Evolutionary conservation across 129 eudicot genomes (phyloP), one percentile per base, ranked within the genome.

Genomic region (Gnaphalium uliginosum): DNA sequence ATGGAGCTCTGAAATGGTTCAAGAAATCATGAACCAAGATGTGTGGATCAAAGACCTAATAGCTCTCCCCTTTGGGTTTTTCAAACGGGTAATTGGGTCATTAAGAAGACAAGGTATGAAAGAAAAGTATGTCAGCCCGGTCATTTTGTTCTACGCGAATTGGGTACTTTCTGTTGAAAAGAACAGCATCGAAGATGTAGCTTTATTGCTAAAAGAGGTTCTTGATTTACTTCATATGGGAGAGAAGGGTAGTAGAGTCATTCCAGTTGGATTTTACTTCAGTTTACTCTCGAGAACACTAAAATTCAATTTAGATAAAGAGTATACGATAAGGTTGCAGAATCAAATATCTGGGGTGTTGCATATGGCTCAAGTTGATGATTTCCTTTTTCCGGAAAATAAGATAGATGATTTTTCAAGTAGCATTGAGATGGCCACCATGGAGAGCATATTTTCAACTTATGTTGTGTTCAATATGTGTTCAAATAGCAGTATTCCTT

Each of bases 21-120:
- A 81, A 65, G 84, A 86, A 53, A 78, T 90, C 24, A 62, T 90
- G 30, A 81, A 70, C 50, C 90, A 81, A 46, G 96, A 93, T 69
- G 73, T 84, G 57, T 94, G 98, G 98, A 90, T 94, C 77, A 87
- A 81, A 63, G 97, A 90, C 78, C 85, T 94, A 10, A 87, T 90
- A 19, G 93, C 91, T 27, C 86, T 94, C 58, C 96, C 97, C 23
- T 86, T 94, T 14, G 79, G 81, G 30, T 88, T 90, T 58, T 90
- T 94, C 75, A 94, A 89, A 80, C 84, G 98, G 84, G 81, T 94
- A 21, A 78, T 90, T 27, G 91, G 86, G 56, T 94, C 98, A 27
- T 68, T 94, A 61, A 87, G 98, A 70, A 76, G 98, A 81, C 97
- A 90, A 75, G 98, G 97, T 0, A 94, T 94, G 97, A 89, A 86